phyloP scores from a whole-genome alignment of 805 yeast genomes.

The Ogataea pini region DNA sequence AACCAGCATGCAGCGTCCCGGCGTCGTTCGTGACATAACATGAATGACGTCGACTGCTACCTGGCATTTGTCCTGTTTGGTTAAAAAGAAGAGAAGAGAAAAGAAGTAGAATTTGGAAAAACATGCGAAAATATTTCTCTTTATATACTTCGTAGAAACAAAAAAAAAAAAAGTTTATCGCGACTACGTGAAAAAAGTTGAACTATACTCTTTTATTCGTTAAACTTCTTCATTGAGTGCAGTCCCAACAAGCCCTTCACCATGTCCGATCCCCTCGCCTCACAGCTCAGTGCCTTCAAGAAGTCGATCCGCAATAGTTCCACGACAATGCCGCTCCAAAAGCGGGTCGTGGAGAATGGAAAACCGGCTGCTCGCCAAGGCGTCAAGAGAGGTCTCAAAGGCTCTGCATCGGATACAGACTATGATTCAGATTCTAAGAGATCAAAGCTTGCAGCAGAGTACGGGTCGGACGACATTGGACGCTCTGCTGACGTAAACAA shows the following conservation, averaged over 20 bases:
- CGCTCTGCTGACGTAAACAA: neutral
- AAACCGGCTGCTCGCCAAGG: slow-evolving; percentile 3
- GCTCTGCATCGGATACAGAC: slow-evolving; percentile 12
- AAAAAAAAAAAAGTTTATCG: neutral
- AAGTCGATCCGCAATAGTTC: slow-evolving; percentile 56
- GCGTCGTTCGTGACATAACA: slow-evolving; percentile 4
- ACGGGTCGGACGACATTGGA: neutral
- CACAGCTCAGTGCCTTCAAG: slow-evolving; percentile 62
- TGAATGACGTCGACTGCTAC: slow-evolving; percentile 14
- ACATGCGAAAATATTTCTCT: neutral
- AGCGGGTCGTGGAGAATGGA: slow-evolving; percentile 29
- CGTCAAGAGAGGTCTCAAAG: slow-evolving; percentile 14
- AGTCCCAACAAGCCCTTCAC: neutral
- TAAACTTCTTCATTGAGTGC: neutral
- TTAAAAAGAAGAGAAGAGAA: slow-evolving; percentile 1
- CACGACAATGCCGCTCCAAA: slow-evolving; percentile 47
- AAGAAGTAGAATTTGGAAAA: too few species aligned
- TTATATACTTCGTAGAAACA: neutral
- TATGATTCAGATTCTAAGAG: slow-evolving; percentile 20
- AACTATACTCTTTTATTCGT: neutral
- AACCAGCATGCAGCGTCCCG: slow-evolving; percentile 28
- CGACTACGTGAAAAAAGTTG: neutral
- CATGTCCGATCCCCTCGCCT: slow-evolving; percentile 37
- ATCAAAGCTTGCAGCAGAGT: slow-evolving; percentile 7
- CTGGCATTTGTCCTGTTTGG: slow-evolving; percentile 15